Evolutionary conservation across 164 flowering plant genomes (phyloP), one percentile per base, ranked within the genome.

Genomic region (Vitis amurensis): DNA sequence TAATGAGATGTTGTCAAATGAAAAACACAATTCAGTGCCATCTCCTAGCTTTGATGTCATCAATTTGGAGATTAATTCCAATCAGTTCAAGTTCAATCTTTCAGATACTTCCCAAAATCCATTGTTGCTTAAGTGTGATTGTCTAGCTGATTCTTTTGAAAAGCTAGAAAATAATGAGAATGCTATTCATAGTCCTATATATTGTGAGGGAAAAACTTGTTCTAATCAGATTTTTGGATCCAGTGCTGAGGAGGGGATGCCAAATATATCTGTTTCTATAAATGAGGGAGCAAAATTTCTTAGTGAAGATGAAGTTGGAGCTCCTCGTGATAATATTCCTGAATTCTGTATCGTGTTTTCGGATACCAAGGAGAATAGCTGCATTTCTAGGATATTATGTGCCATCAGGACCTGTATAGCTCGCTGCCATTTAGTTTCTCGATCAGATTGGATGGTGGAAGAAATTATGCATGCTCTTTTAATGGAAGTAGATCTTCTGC

Each of bases 371-470:
- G 87, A 87, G 30, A 60, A 13, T 47, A 60, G 51, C 60, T 81
- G 82, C 78, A 80, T 89, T 63, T 80, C 75, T 64, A 86, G 83
- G 79, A 81, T 90, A 58, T 63, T 77, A 60, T 50, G 19, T 76
- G 81, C 86, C 19, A 72, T 74, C 1, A 78, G 78, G 72, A 76
- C 67, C 50, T 91, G 84, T 79, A 63, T 81, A 63, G 69, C 71
- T 55, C 77, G 50, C 63, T 77, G 77, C 60, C 73, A 70, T 31
- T 59, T 79, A 71, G 50, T 65, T 51, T 47, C 75, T 68, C 73
- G 77, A 50, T 63, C 69, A 17, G 78, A 73, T 59, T 76, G 73
- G 76, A 64, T 68, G 14, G 75, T 88, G 53, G 69, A 66, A 50
- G 71, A 75, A 48, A 70, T 85, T 77, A 64, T 90, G 55, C 72